Percentiles rank a stretch among this genome's conserved stretches.
phyloP scores from a whole-genome alignment of 2,329 filamentous ascomycete genomes.

The Cladosporium sp. region DNA sequence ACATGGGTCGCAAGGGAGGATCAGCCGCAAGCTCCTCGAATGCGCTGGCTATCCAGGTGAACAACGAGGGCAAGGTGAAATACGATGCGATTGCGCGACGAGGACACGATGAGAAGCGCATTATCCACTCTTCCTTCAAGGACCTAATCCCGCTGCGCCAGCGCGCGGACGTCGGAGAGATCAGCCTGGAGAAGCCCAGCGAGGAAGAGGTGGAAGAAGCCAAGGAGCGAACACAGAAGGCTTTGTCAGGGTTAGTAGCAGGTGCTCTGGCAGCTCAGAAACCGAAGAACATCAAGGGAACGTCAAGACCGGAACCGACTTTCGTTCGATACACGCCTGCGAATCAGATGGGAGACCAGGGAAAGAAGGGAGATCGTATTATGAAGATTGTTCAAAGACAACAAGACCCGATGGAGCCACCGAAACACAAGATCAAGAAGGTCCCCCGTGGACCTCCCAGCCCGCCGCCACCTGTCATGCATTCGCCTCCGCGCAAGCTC shows the following conservation, averaged over 20 bases:
- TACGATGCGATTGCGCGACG: slow-evolving; percentile 92
- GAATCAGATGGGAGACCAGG: slow-evolving; percentile 87
- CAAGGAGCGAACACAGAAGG: slow-evolving; percentile 81
- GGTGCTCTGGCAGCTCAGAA: slow-evolving; percentile 88
- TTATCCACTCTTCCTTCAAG: slow-evolving; percentile 94
- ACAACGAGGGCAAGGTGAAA: slow-evolving; percentile 86
- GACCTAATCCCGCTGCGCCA: slow-evolving; percentile 91
- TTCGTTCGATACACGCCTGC: slow-evolving; percentile 94
- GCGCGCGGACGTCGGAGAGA: slow-evolving; percentile 84
- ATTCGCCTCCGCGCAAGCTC: slow-evolving; percentile 87
- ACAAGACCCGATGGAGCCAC: slow-evolving; percentile 90
- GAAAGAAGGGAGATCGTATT: slow-evolving; percentile 85
- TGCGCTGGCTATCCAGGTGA: slow-evolving; percentile 86
- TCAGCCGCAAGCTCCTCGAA: slow-evolving; percentile 60
- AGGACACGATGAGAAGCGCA: slow-evolving; percentile 74
- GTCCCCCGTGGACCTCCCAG: slow-evolving; percentile 88
- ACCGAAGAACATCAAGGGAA: slow-evolving; percentile 86
- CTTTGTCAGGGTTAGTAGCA: slow-evolving; percentile 72
- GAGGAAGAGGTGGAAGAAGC: slow-evolving; percentile 78
- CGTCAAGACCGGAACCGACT: slow-evolving; percentile 75
- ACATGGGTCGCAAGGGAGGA: slow-evolving; percentile 77
- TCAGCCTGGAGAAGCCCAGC: slow-evolving; percentile 77
- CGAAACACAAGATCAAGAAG: slow-evolving; percentile 99
- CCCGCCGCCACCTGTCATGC: slow-evolving; percentile 89
- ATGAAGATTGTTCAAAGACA: slow-evolving; percentile 98